Conservation (phyloP, 129 eudicot genomes). For the Artemisia tridentata region DNA sequence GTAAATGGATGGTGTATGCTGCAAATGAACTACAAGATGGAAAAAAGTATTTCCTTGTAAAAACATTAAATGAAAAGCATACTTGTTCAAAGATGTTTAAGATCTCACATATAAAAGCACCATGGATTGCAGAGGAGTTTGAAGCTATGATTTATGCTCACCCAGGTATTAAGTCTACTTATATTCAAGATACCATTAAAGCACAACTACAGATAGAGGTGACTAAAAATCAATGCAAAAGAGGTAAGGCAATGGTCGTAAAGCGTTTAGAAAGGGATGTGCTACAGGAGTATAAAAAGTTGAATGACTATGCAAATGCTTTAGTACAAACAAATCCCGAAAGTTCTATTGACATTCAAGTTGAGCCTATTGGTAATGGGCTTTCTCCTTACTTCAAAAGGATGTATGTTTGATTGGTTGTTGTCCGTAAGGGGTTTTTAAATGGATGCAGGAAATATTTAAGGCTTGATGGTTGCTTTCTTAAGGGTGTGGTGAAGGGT, state of each 20-base stretch:
- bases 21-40: too few relatives aligned
- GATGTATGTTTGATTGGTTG: neutral
- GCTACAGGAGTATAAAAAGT: neutral
- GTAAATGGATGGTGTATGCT: too few relatives aligned
- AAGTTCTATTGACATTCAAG: neutral
- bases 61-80: too few relatives aligned
- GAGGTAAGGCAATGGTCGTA: neutral
- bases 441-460: neutral
- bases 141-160: too few relatives aligned
- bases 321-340: too few relatives aligned
- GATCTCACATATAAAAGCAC: too few relatives aligned
- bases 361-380: neutral
- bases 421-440: neutral
- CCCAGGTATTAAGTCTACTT: too few relatives aligned
- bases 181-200: too few relatives aligned
- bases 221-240: neutral
- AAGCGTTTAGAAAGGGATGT: slow-evolving; percentile 3
- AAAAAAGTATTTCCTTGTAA: too few relatives aligned
- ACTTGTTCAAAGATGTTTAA: too few relatives aligned
- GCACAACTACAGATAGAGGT: neutral
- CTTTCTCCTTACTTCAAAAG: neutral
- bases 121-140: too few relatives aligned
- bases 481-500: slow-evolving; percentile 5
- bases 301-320: too few relatives aligned
- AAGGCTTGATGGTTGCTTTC: neutral